phyloP scores from a whole-genome alignment of 2,329 filamentous ascomycete species.

The Bipolaris sorokiniana region DNA sequence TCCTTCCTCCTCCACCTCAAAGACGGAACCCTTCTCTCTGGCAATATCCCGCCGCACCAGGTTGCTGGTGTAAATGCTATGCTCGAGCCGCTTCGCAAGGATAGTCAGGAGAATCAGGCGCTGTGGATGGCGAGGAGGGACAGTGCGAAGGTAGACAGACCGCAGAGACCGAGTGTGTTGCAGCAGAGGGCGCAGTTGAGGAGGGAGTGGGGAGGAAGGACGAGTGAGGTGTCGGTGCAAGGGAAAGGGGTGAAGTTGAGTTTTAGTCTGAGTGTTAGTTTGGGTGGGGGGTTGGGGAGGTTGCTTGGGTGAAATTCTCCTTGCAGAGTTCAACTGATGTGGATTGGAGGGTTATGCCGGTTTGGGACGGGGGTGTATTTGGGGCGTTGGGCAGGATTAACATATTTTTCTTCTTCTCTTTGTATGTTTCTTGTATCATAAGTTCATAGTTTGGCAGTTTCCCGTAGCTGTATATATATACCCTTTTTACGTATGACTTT shows the following conservation, averaged over 20 bases:
- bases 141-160: slow-evolving; percentile 9
- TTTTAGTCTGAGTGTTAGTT: slow-evolving; percentile 37
- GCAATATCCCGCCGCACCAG: slow-evolving; percentile 38
- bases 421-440: too few relatives aligned
- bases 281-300: slow-evolving; percentile 32
- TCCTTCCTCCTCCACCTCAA: slow-evolving; percentile 34
- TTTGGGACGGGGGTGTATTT: not conserved
- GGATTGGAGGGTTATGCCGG: not conserved
- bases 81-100: slow-evolving; percentile 26
- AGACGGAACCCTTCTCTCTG: slow-evolving; percentile 32
- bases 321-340: not conserved
- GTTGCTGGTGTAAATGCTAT: slow-evolving; percentile 27
- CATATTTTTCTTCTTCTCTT: too few relatives aligned
- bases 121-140: slow-evolving; percentile 9
- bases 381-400: too few relatives aligned
- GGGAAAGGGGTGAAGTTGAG: slow-evolving; percentile 38
- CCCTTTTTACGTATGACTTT: too few relatives aligned
- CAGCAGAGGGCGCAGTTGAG: slow-evolving; percentile 32
- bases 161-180: slow-evolving; percentile 21
- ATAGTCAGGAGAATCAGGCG: slow-evolving; percentile 18
- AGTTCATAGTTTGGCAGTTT: too few relatives aligned
- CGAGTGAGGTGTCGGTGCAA: slow-evolving; percentile 33
- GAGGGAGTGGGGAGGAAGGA: slow-evolving; percentile 37
- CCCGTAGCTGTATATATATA: too few relatives aligned
- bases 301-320: slow-evolving; percentile 24